Conservation (phyloP, 1,139 yeast species). For the Kodamaea plutei region DNA sequence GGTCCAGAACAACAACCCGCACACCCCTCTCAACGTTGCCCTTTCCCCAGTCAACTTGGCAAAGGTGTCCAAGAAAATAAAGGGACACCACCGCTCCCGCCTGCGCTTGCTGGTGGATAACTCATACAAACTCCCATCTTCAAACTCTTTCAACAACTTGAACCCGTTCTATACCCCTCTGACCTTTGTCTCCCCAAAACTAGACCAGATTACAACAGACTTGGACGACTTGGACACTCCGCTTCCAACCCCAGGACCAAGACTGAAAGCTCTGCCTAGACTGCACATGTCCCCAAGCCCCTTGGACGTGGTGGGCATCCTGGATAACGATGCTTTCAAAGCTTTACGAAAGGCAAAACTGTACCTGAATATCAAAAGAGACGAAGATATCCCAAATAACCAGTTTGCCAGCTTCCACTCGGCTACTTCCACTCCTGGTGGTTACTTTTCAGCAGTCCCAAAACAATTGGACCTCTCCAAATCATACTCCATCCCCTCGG, state of each 20-base stretch:
- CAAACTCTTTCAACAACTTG: constrained; percentile 16
- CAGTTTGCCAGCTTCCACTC: constrained; percentile 1
- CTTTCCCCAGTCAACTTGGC: constrained; percentile 25
- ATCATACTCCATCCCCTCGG: constrained; percentile 15
- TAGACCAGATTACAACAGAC: constrained; percentile 22
- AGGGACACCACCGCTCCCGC: constrained; percentile 40
- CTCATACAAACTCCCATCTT: constrained; percentile 12
- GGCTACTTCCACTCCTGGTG: constrained; percentile 6
- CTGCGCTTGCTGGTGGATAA: constrained; percentile 25
- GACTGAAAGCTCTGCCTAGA: constrained; percentile 8
- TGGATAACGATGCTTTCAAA: constrained; percentile 44
- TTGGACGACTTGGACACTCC: constrained; percentile 33
- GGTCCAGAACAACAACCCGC: constrained; percentile 20
- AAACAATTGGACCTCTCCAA: constrained; percentile 9
- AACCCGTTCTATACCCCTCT: constrained; percentile 48
- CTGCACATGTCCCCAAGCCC: constrained; percentile 9
- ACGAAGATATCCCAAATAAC: background rate
- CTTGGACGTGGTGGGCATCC: constrained; percentile 34
- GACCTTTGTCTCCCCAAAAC: constrained; percentile 38
- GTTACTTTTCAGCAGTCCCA: constrained; percentile 5
- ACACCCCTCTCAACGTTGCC: constrained; percentile 25
- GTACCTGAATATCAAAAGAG: constrained; percentile 11
- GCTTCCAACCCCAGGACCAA: constrained; percentile 25
- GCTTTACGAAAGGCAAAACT: constrained; percentile 40
- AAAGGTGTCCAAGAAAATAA: constrained; percentile 28